Base-by-base conservation (phyloP, 148 eudicot genomes). In the Diospyros kaki region DNA sequence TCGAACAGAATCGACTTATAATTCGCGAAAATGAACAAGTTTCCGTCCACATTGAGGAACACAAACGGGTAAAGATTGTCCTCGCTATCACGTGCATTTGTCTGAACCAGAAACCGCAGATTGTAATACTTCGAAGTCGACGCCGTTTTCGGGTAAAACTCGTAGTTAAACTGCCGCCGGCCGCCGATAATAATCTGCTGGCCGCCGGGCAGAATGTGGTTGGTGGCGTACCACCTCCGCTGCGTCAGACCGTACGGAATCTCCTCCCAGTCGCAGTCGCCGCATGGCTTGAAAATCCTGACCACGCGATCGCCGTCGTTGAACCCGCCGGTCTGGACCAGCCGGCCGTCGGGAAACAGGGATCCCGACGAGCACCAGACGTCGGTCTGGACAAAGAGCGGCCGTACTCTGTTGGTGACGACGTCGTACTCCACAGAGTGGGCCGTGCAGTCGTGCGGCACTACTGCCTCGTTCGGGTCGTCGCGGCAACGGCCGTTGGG, bases 351-450 rank as follows among this genome's bases (percentile, higher is more conserved):
- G 8, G 87, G 74, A 60, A 76, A 54, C 58, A 81, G 69, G 2
- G 84, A 43, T 12, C 95, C 97, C 1, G 97, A 94, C 50, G 98
- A 91, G 85, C 98, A 94, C 93, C 94, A 94, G 0, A 79, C 78
- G 81, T 91, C 87, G 14, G 93, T 87, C 4, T 64, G 84, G 62
- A 94, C 80, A 51, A 60, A 86, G 66, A 94, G 93, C 0, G 98
- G 90, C 0, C 97, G 91, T 40, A 89, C 28, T 5, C 82, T 60
- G 76, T 91, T 91, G n/a, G 82, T 6, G 0, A 72, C 61, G 11
- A 84, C 78, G 73, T 90, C 75, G 75, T 87, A 94, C 63, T 87
- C 95, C 12, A 81, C 90, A 0, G 98, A 91, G 76, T 94, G 98
- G 13, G 95, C 98, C 0, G 91, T 75, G 81, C 98, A 90, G 74